Base-by-base conservation (phyloP, 2,329 filamentous ascomycete genomes). In the Trichophyton benhamiae region DNA sequence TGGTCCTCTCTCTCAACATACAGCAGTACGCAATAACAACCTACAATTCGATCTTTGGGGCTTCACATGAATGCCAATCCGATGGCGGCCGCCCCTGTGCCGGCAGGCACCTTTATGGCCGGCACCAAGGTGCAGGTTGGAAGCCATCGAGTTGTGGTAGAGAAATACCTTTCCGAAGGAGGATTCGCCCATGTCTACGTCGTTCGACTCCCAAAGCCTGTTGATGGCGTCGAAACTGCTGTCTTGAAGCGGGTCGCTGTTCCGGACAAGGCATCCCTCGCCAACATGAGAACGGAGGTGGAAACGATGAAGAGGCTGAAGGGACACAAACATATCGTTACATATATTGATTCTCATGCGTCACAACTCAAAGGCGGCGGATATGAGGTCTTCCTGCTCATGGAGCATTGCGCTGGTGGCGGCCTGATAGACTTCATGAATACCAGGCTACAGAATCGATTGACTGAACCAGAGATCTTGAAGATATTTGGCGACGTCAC, bases 261-360 rank as follows among this genome's bases (percentile, higher is more conserved):
- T 59, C 91, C 94, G 36, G 94, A 99, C 76, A 96, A 95, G 80
- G 89, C 95, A 66, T 85, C 92, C 62, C 80, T 99, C 76, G 88
- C 89, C 65, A 91, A 89, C 75, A 97, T 99, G 94, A 86, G 94
- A 74, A 97, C 87, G 67, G 94, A 99, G 80, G 94, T 99, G 68
- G 94, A 99, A 78, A 99, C 94, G 13, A 99, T 99, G 94, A 99
- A 99, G 85, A 91, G 94, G 76, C 82, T 99, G 69, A 96, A 96
- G 80, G 94, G 94, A 62, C 94, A 97, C 81, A 85, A 86, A 65
- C 87, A 94, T 69, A 97, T 99, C 71, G 94, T 99, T 69, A 96
- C 88, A 63, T 99, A 99, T 77, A 91, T 97, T 73, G 94, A 99
- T 78, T 97, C 92, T 66, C 94, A 99, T 76, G 94, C 94, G 42